Evolutionary conservation across 805 yeast genomes (phyloP), one percentile per base, ranked within the genome.

Genomic region (Candida verbasci): DNA sequence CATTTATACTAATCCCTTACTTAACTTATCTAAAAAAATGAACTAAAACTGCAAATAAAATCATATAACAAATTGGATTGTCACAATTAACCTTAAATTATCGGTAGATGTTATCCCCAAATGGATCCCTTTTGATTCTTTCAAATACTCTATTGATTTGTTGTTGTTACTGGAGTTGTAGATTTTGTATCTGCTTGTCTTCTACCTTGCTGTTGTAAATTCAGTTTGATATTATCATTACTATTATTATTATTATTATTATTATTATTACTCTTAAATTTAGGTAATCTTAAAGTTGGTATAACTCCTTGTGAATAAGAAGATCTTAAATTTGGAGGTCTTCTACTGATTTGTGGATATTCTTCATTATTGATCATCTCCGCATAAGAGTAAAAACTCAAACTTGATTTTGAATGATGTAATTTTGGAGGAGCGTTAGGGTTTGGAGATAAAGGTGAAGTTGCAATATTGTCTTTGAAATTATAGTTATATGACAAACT

Each of bases 321-420:
- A 31, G 64, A 66, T 39, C 68, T 67, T 45, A 69, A 57, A 18
- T 63, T 71, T 6, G 88, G 88, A 5, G 88, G 88, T 57, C 87
- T 72, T 56, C 84, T 73, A n/a, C n/a, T n/a, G n/a, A n/a, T n/a
- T 36, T 76, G 69, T 35, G 58, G 67, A 18, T 18, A 29, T 17
- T 35, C 42, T 49, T 80, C 83, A 47, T 76, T 78, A 44, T 68
- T 74, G 42, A 83, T 71, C 75, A 86, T 73, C 48, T 86, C 95
- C 3, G 91, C 94, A 56, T 82, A 86, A 2, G 88, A 80, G 52
- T 78, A 82, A 53, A 85, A 85, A 25, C 72, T 66, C 15, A 71
- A 58, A 2, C 66, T 53, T 4, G 69, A 62, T 30, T 56, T 56
- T 9, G 68, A 57, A 31, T 51, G 45, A 17, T 60, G 53, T 22